These are phyloP conservation scores for Fulvia fulva DNA, from an alignment of 2,329 filamentous ascomycete species.

Conservation along the genomic window DNA sequence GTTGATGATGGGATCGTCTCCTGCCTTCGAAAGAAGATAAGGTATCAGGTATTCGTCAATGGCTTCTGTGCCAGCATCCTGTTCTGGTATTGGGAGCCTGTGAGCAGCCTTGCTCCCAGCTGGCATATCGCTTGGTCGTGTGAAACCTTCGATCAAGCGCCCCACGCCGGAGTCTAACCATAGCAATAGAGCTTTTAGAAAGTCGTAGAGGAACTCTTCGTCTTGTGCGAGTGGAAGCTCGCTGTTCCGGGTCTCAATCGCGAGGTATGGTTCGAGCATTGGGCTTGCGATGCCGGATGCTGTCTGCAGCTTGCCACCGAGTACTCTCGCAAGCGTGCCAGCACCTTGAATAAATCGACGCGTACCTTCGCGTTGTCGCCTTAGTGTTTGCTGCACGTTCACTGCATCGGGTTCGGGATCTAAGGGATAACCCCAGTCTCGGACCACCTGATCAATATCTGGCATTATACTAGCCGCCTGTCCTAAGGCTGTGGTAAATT, in stretches of 20 bases:
- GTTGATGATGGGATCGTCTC: slow-evolving; percentile 49
- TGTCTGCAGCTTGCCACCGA: slow-evolving; percentile 52
- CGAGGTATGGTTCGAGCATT: slow-evolving; percentile 24
- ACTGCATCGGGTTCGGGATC: slow-evolving; percentile 53
- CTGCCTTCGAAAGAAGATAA: slow-evolving; percentile 54
- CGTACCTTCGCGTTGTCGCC: slow-evolving; percentile 52
- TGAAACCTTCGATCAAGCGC: slow-evolving; percentile 55
- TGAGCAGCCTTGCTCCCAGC: slow-evolving; percentile 33
- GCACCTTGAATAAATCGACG: slow-evolving; percentile 61
- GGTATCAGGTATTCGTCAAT: slow-evolving; percentile 57
- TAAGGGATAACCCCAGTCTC: slow-evolving; percentile 57
- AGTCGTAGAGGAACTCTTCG: slow-evolving; percentile 60
- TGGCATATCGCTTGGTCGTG: slow-evolving; percentile 40
- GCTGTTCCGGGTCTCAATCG: slow-evolving; percentile 38
- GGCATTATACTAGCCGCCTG: slow-evolving; percentile 44
- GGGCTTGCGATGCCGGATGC: slow-evolving; percentile 16
- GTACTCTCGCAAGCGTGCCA: slow-evolving; percentile 53
- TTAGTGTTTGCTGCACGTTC: slow-evolving; percentile 52
- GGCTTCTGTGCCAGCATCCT: slow-evolving; percentile 47
- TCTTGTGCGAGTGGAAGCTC: slow-evolving; percentile 36
- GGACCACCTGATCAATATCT: slow-evolving; percentile 55
- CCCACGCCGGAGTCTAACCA: slow-evolving; percentile 59
- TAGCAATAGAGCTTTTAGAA: slow-evolving; percentile 59
- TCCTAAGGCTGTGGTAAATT: slow-evolving; percentile 31
- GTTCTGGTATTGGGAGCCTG: slow-evolving; percentile 47